phyloP scores from a whole-genome alignment of 2,329 filamentous ascomycete genomes.

The Aspergillus candidus region DNA sequence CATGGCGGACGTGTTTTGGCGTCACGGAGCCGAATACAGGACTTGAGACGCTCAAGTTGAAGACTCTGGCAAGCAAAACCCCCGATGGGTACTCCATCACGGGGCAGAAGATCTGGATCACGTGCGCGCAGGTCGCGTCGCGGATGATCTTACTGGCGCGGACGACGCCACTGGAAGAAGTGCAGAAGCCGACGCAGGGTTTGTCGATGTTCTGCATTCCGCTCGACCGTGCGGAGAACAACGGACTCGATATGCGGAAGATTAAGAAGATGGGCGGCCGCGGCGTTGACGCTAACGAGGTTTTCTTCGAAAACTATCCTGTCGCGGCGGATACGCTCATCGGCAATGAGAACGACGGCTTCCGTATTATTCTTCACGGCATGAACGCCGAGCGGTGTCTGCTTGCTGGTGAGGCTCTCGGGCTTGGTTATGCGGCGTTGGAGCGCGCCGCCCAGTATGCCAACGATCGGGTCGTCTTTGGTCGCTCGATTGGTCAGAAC shows the following conservation, averaged over 20 bases:
- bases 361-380: slow-evolving; percentile 70
- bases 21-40: slow-evolving; percentile 81
- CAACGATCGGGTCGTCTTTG: slow-evolving; percentile 55
- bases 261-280: slow-evolving; percentile 84
- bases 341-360: slow-evolving; percentile 67
- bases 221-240: slow-evolving; percentile 52
- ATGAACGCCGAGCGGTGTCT: slow-evolving; percentile 76
- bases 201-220: slow-evolving; percentile 77
- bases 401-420: slow-evolving; percentile 71
- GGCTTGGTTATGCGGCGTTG: slow-evolving; percentile 68
- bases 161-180: slow-evolving; percentile 63
- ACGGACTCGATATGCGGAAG: slow-evolving; percentile 59
- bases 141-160: slow-evolving; percentile 80
- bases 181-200: slow-evolving; percentile 64
- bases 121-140: slow-evolving; percentile 71
- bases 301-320: slow-evolving; percentile 76
- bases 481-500: slow-evolving; percentile 53
- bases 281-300: slow-evolving; percentile 77
- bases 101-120: slow-evolving; percentile 87
- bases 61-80: slow-evolving; percentile 56
- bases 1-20: slow-evolving; percentile 70
- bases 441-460: slow-evolving; percentile 60
- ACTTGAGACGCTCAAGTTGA: slow-evolving; percentile 67
- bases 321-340: slow-evolving; percentile 61
- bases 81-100: slow-evolving; percentile 57